Percentiles rank a stretch among this genome's conserved stretches.
These are phyloP conservation scores for Diaporthe nobilis DNA, from an alignment of 2,329 filamentous ascomycete species.

Conservation along the genomic window DNA sequence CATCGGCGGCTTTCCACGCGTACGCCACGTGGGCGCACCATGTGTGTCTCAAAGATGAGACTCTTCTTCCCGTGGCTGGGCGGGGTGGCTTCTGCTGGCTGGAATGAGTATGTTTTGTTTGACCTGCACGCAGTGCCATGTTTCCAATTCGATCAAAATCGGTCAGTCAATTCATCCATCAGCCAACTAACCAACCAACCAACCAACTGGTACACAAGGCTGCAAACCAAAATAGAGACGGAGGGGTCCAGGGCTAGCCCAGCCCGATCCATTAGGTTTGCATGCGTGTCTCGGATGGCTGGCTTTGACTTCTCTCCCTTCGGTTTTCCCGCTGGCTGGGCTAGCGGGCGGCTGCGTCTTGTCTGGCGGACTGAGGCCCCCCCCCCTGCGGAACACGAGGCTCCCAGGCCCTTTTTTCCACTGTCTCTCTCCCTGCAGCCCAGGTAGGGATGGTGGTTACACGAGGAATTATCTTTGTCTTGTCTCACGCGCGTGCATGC, in stretches of 20 bases:
- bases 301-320: not conserved
- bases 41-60: slow-evolving; percentile 21
- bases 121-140: not conserved
- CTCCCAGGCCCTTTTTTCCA: not conserved
- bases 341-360: not conserved
- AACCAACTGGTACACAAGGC: not conserved
- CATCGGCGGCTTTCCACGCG: slow-evolving; percentile 18
- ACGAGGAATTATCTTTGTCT: not conserved
- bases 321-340: not conserved
- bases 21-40: slow-evolving; percentile 25
- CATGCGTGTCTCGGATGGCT: not conserved
- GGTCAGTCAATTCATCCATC: not conserved
- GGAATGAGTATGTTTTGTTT: not conserved
- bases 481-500: not conserved
- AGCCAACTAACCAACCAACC: not conserved
- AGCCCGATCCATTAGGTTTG: not conserved
- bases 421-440: not conserved
- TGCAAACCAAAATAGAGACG: not conserved
- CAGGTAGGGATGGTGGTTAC: not conserved
- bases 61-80: not conserved
- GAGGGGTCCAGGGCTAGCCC: not conserved
- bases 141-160: not conserved
- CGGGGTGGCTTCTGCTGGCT: slow-evolving; percentile 3
- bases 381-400: not conserved
- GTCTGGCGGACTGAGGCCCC: not conserved